Evolutionary conservation across 441 rosid species (phyloP), one percentile per base, ranked within the genome.

Genomic region (Pelargonium australe): DNA sequence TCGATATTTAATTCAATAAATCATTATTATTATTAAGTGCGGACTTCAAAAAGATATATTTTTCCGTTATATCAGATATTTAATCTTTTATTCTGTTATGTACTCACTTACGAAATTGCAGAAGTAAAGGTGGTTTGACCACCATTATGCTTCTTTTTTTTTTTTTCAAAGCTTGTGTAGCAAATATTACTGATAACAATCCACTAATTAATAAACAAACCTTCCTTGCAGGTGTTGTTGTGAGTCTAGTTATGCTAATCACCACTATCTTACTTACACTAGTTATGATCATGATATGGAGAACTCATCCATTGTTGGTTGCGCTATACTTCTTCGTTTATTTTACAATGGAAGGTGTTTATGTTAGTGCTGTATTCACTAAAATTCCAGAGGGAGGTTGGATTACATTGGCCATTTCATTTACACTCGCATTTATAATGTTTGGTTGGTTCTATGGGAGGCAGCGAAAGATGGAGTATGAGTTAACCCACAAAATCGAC

Each of bases 371-470:
- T 0, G 86, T 86, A 63, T 77, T 73, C 77, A 83, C 84, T 2
- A 88, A 88, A 77, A 73, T 85, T 79, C 82, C 83, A 0, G 83
- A 85, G 68, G 87, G 93, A 28, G 90, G 90, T 62, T 88, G 93
- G 90, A 83, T 86, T 71, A 87, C 90, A 16, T 88, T 88, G 72
- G 90, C 85, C 60, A 83, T 88, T 70, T 88, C 90, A 11, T 58
- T 86, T 44, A 67, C 83, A 66, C 89, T 88, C 13, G 87, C 89
- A 9, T 70, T 86, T 68, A 76, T 82, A 10, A 85, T 88, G 91
- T 88, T 88, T 57, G 88, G 85, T 64, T 88, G 89, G 90, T 88
- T 86, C 72, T 85, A 88, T 16, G 89, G 90, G 68, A 81, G 88
- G 76, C 87, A 86, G 70, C 81, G 86, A 68, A 88, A 86, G 88